Base-by-base conservation (phyloP, 1,284 basidiomycete species). In the Limonomyces culmigenus region DNA sequence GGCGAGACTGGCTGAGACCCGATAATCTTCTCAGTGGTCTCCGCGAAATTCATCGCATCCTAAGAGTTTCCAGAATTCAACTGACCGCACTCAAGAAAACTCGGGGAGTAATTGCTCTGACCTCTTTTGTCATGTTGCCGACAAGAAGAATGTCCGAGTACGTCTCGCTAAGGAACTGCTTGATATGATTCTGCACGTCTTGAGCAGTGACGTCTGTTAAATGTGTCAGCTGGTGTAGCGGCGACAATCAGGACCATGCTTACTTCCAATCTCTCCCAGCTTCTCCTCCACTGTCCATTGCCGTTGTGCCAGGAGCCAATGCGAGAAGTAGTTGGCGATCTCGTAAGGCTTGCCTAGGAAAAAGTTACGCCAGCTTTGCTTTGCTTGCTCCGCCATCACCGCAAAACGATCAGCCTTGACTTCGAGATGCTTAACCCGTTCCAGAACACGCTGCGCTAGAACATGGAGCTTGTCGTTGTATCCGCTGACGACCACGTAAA, bases 391-490 rank as follows among this genome's bases (percentile, higher is more conserved):
- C 51, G 81, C 84, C 52, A 95, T 72, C 35, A 96, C 71, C 34
- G 66, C 70, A 41, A 97, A 73, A 40, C 92, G 66, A 39, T 80
- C 70, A 17, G 70, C 58, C 45, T 78, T 68, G 21, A 95, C 66
- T 46, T 71, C 59, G 38, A 93, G 63, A 20, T 61, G 60, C 51
- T 71, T 78, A 39, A 85, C 62, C 47, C 74, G 76, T 42, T 79
- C 69, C 31, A 96, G 53, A 38, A 98, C 74, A 42, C 78, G 69
- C 47, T 78, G 62, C 5, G 80, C 67, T 21, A 98, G 67, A 0
- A 85, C 70, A 4, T 73, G 60, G 27, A 98, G 64, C 58, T 96
- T 97, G 59, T 98, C 92, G 51, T 93, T 95, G 61, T 96, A 98
- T 2, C 95, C 95, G 35, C 67, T 70, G 33, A 91, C 61, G 6